Percentiles rank a stretch among this genome's conserved stretches.
These are phyloP conservation scores for Russula virescens DNA, from an alignment of 768 basidiomycete genomes.

Conservation along the genomic window DNA sequence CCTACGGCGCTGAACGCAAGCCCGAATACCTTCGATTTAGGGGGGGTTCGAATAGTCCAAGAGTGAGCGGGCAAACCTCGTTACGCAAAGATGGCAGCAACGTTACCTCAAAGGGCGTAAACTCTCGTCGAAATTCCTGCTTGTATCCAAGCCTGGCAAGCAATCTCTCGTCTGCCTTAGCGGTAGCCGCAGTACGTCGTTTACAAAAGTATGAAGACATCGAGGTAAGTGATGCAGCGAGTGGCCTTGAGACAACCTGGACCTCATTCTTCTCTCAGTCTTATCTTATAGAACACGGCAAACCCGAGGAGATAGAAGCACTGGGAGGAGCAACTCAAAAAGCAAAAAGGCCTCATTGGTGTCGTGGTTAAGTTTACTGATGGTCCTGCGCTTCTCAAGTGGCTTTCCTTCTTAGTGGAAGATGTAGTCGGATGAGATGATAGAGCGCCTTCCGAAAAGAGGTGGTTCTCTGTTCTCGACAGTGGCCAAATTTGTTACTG, in stretches of 20 bases:
- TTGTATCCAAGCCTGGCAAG: slow-evolving; percentile 38
- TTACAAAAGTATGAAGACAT: background rate
- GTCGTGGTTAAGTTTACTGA: background rate
- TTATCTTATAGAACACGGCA: background rate
- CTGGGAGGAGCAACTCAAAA: background rate
- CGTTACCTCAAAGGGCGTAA: slow-evolving; percentile 30
- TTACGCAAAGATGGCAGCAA: background rate
- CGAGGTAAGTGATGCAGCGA: background rate
- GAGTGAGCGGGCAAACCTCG: too few relatives aligned
- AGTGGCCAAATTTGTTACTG: too few relatives aligned
- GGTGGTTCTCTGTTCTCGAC: too few relatives aligned
- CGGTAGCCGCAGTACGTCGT: background rate
- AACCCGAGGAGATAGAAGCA: background rate
- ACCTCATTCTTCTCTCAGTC: background rate
- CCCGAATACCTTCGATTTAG: slow-evolving; percentile 54
- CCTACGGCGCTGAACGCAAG: slow-evolving; percentile 69
- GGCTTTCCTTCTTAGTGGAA: too few relatives aligned
- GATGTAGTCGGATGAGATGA: too few relatives aligned
- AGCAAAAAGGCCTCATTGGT: background rate
- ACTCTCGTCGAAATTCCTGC: slow-evolving; percentile 39
- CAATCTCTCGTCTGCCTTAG: slow-evolving; percentile 27
- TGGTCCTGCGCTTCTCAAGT: too few relatives aligned
- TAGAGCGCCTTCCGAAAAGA: too few relatives aligned
- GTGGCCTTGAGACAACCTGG: background rate
- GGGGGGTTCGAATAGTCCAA: too few relatives aligned